Base-by-base conservation (phyloP, 257 asterid genomes). In the Striga asiatica region DNA sequence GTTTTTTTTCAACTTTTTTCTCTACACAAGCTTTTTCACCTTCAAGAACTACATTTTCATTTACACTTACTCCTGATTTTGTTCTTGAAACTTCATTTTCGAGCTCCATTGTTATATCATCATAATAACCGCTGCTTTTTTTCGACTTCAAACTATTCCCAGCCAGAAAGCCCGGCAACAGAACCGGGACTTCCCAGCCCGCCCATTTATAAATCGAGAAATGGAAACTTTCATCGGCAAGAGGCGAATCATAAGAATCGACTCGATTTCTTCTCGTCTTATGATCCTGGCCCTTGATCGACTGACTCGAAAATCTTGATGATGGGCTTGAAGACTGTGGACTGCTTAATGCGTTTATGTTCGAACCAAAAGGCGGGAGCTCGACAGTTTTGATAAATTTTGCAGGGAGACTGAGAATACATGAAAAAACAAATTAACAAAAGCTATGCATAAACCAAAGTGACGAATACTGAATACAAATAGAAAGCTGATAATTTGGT, bases 121-220 rank as follows among this genome's bases (percentile, higher is more conserved):
- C 74, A 29, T 74, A 64, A 29, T 54, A n/a, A 29, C 45, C 71
- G 11, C 42, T 41, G 32, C 31, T 57, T 25, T 47, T 70, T 42
- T 56, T 67, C 7, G 74, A 25, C 54, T 71, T 74, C 28, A 57
- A 54, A 42, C 57, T 55, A 14, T 63, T 66, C 57, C 65, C 61
- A 42, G 66, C 59, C 41, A 65, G 64, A 22, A 78, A 64, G 4
- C n/a, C n/a, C n/a, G 87, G 69, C 61, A 65, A 68, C 47, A 80
- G 62, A 62, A 77, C 60, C 12, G 94, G 89, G 28, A 77, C 78
- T 55, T 79, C 97, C 39, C 58, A 64, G 34, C 82, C 94, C 17
- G 84, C 86, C 98, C 97, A 91, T 68, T 82, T 87, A 69, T 87
- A 88, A 52, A 91, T 84, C 10, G 98, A 91, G 79, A 87, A 91